Evolutionary conservation across 371 early-diverging fungal genomes (phyloP), one percentile per base, ranked within the genome.

Genomic region (Catenaria anguillulae): DNA sequence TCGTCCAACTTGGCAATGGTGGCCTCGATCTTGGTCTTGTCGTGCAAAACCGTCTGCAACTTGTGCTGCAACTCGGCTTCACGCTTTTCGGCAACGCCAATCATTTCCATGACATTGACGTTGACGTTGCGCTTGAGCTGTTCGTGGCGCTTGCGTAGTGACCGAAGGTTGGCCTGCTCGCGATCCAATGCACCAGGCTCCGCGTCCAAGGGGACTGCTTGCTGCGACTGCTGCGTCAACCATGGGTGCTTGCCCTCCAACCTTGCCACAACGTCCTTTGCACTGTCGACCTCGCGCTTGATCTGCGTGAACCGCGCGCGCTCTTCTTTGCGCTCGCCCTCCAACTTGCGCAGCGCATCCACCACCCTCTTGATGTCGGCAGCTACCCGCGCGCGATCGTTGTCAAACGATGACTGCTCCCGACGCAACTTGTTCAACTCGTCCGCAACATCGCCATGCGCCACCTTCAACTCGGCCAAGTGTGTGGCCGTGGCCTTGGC

Each of bases 11-110:
- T 80, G 13, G 67, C 73, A 59, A 98, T 91, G 1, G 98, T 96
- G 33, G 88, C 87, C 67, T 93, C 87, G 67, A 98, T 98, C 71
- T 93, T 94, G 60, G 79, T 76, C 75, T 94, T 95, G 71, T 98
- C 98, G 58, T 81, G 82, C 63, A 85, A 76, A 1, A 98, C 93
- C 0, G 90, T 93, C 13, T 80, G 71, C 46, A 97, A 77, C 88
- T 88, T 96, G 62, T 85, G 79, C 62, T 88, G 88, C 31, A 98
- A 68, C 0, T 80, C 67, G 0, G 76, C 67, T 70, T 97, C 96
- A 65, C 89, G 86, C 75, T 91, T 90, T 70, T 95, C 97, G 33
- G 89, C 86, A 45, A 84, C 83, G 65, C 95, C 96, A 68, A 93
- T 87, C 75, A 86, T 90, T 55, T 87, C 88, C 90, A 95, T 88